Evolutionary conservation across 176 grass and related monocot genomes (phyloP).

Genomic region (Thalia dealbata): DNA sequence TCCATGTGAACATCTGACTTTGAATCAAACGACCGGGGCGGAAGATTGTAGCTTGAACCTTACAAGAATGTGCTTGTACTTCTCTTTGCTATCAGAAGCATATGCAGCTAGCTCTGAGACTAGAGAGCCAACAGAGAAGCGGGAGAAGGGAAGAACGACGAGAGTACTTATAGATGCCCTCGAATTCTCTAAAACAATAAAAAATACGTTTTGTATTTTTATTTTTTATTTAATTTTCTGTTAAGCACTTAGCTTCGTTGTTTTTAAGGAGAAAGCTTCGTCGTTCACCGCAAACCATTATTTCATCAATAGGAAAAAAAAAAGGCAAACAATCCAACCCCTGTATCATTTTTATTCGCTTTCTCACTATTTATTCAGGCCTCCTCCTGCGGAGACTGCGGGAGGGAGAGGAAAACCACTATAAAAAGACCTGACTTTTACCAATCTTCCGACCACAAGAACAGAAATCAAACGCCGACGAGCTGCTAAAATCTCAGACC

Average conservation of each 20-base stretch:
- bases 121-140: background rate
- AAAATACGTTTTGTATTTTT: too few relatives aligned
- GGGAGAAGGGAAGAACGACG: background rate
- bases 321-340: too few relatives aligned
- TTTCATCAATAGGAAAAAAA: too few relatives aligned
- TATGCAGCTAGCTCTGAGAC: background rate
- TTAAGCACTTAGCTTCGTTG: too few relatives aligned
- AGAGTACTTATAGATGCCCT: background rate
- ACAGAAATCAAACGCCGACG: background rate
- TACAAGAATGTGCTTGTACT: background rate
- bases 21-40: background rate
- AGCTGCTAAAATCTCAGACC: slow-evolving; percentile 1
- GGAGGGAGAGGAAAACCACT: background rate
- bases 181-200: too few relatives aligned
- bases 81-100: background rate
- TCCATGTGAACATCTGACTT: too few relatives aligned
- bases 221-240: too few relatives aligned
- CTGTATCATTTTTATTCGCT: background rate
- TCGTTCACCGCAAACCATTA: too few relatives aligned
- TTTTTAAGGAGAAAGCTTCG: too few relatives aligned
- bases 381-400: background rate
- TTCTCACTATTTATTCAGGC: background rate
- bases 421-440: background rate
- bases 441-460: background rate
- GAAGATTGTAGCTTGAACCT: background rate